phyloP scores from a whole-genome alignment of 345 rosid species.

The Hibiscus tridactylites region DNA sequence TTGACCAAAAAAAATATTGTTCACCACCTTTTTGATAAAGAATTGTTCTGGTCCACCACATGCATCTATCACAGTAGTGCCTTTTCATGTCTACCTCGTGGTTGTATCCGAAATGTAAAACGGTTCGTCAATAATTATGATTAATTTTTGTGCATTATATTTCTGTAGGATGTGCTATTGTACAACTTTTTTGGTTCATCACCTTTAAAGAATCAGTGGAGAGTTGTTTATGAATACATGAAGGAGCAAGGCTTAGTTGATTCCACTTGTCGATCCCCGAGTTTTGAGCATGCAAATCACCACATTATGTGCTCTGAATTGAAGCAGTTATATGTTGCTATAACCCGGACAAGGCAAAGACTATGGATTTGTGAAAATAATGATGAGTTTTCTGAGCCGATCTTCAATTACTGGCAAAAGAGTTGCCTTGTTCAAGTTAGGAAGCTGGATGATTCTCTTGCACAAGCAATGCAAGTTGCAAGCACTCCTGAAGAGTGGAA shows the following conservation, averaged over 20 bases:
- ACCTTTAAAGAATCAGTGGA: slow-evolving; percentile 35
- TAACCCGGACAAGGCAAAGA: slow-evolving; percentile 48
- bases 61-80: not conserved
- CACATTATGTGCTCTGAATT: slow-evolving; percentile 39
- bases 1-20: too few species aligned
- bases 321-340: slow-evolving; percentile 43
- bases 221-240: slow-evolving; percentile 41
- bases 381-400: slow-evolving; percentile 27
- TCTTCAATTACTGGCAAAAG: slow-evolving; percentile 32
- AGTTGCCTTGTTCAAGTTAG: slow-evolving; percentile 26
- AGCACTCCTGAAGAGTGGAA: slow-evolving; percentile 45
- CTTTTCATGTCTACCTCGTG: not conserved
- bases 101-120: not conserved
- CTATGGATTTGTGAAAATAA: slow-evolving; percentile 46
- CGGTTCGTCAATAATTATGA: not conserved
- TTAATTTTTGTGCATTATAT: not conserved
- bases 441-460: slow-evolving; percentile 28
- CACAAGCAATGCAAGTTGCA: slow-evolving; percentile 32
- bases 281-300: slow-evolving; percentile 30
- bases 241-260: slow-evolving; percentile 22
- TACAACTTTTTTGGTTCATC: slow-evolving; percentile 48
- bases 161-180: slow-evolving; percentile 37
- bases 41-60: not conserved
- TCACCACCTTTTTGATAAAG: too few species aligned
- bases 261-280: slow-evolving; percentile 16